A percentile compares a stretch with the other conserved stretches of the same genome.
phyloP scores from a whole-genome alignment of 1,284 basidiomycete genomes.

The Cutaneotrichosporon mucoides region DNA sequence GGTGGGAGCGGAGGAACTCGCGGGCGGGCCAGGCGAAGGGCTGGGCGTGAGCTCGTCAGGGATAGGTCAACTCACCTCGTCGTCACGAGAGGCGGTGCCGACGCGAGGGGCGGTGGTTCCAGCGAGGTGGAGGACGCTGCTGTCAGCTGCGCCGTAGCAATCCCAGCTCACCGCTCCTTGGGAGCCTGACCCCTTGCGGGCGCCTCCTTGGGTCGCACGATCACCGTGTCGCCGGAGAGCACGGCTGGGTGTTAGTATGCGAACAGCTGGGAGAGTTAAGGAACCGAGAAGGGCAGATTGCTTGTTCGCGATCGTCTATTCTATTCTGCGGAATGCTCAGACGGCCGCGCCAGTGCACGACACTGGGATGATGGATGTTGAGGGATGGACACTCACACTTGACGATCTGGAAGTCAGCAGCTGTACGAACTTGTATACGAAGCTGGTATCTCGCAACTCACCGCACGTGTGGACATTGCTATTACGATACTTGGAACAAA shows the following conservation, averaged over 20 bases:
- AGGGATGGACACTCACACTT: conserved; percentile 36
- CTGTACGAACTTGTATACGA: not conserved
- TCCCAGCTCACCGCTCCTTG: conserved; percentile 68
- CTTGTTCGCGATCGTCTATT: too few species aligned
- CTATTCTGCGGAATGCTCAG: too few species aligned
- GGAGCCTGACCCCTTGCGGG: conserved; percentile 75
- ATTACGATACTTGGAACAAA: not conserved
- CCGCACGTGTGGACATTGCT: conserved; percentile 44
- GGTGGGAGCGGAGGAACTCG: conserved; percentile 78
- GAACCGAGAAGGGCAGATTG: not conserved
- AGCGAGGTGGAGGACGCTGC: conserved; percentile 76
- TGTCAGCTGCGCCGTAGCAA: not conserved
- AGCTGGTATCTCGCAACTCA: conserved; percentile 21
- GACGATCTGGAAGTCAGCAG: conserved; percentile 38
- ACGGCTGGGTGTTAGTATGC: conserved; percentile 58
- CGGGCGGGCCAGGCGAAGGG: conserved; percentile 88
- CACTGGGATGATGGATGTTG: not conserved
- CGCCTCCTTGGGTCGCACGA: conserved; percentile 65
- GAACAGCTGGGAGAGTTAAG: not conserved
- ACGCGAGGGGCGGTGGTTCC: conserved; percentile 75
- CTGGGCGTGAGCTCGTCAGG: conserved; percentile 47
- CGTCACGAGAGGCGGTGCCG: conserved; percentile 73
- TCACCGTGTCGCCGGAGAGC: conserved; percentile 80
- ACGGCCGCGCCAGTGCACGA: too few species aligned
- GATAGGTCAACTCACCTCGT: conserved; percentile 61